Evolutionary conservation across 495 filamentous ascomycete species (phyloP).

Genomic region (Aspergillus ostianus): DNA sequence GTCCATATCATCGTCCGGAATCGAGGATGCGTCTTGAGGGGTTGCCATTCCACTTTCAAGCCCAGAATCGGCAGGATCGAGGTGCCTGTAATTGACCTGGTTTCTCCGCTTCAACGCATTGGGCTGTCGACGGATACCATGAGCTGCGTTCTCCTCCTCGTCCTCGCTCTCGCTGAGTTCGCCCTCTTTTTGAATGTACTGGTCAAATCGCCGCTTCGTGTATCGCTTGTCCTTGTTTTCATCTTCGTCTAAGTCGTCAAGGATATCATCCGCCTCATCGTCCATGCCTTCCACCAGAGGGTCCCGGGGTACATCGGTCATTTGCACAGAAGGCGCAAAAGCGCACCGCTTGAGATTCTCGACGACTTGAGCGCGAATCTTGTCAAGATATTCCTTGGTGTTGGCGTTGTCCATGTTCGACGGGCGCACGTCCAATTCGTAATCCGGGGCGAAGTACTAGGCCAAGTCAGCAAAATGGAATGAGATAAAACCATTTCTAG

Average conservation of each 20-base stretch:
- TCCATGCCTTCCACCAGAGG: constrained; percentile 62
- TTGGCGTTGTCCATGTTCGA: constrained; percentile 99
- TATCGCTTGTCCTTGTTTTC: constrained; percentile 81
- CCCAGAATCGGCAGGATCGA: constrained; percentile 63
- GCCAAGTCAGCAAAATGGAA: constrained; percentile 14
- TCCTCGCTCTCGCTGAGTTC: constrained; percentile 86
- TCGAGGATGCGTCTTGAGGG: constrained; percentile 47
- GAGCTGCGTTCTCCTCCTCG: constrained; percentile 73
- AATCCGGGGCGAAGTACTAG: constrained; percentile 96
- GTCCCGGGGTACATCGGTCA: constrained; percentile 87
- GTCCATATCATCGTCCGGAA: constrained; percentile 50
- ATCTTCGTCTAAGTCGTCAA: constrained; percentile 88
- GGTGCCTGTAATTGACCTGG: constrained; percentile 69
- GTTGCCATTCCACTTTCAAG: constrained; percentile 61
- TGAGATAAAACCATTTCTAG: neutral
- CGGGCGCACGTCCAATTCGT: constrained; percentile 88
- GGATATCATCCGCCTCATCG: constrained; percentile 83
- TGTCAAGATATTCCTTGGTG: constrained; percentile 88
- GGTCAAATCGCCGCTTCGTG: constrained; percentile 82
- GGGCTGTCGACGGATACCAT: constrained; percentile 67
- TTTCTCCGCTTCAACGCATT: constrained; percentile 59
- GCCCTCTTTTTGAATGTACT: constrained; percentile 66
- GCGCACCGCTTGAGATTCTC: constrained; percentile 89
- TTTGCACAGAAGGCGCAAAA: constrained; percentile 88
- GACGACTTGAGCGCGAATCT: constrained; percentile 88